These are phyloP conservation scores for Vachellia collinsii DNA, from an alignment of 306 rosid genomes.

Conservation along the genomic window DNA sequence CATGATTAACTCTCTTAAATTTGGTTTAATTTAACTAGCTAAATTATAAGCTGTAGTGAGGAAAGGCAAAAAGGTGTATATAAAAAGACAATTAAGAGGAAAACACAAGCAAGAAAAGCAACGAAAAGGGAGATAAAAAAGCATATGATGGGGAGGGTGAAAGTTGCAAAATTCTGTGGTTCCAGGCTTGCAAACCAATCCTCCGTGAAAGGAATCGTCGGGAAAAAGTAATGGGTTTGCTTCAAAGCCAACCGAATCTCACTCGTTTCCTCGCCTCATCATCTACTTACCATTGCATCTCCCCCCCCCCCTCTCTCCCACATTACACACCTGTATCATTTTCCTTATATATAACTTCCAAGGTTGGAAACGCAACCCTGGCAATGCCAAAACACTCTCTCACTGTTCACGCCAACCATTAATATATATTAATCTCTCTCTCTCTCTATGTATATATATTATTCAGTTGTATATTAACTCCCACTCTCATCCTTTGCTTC, in stretches of 20 bases:
- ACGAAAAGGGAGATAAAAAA: conserved; percentile 6
- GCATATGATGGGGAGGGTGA: not conserved
- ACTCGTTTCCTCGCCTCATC: conserved; percentile 85
- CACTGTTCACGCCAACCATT: conserved; percentile 28
- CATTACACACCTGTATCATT: conserved; percentile 30
- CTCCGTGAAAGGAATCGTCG: conserved; percentile 84
- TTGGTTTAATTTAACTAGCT: not conserved
- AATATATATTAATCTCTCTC: not conserved
- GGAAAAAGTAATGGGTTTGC: conserved; percentile 90
- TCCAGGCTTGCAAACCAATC: conserved; percentile 95
- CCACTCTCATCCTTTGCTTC: conserved; percentile 31
- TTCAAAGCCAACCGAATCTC: conserved; percentile 98
- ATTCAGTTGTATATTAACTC: conserved; percentile 1
- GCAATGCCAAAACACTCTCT: conserved; percentile 51
- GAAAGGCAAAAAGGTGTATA: conserved; percentile 4
- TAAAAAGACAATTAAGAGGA: not conserved
- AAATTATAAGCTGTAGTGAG: not conserved
- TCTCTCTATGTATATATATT: not conserved
- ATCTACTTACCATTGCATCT: conserved; percentile 62
- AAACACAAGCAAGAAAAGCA: conserved; percentile 19
- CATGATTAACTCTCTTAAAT: not conserved
- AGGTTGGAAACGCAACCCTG: conserved; percentile 64
- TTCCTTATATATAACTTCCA: conserved; percentile 57
- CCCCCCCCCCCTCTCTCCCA: conserved; percentile 5
- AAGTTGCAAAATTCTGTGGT: conserved; percentile 56